Conservation (phyloP, 2,329 filamentous ascomycete species). For the Penicillium sp. region DNA sequence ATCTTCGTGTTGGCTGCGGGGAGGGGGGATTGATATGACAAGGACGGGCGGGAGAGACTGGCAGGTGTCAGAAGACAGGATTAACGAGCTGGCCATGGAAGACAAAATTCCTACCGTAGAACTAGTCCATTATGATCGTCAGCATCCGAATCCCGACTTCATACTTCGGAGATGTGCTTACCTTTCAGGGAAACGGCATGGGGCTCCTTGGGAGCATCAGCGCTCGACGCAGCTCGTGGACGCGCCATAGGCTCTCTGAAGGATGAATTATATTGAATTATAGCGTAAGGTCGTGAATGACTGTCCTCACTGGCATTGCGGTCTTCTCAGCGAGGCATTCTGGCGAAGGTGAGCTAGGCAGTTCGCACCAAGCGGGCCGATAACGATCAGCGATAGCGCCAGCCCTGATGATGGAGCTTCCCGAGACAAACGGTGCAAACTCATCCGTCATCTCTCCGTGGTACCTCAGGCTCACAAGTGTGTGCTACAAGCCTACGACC, state of each 20-base stretch:
- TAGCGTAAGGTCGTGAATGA: background rate
- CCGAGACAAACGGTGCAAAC: constrained; percentile 30
- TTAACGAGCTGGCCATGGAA: background rate
- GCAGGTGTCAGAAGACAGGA: constrained; percentile 15
- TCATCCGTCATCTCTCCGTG: background rate
- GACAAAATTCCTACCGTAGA: constrained; percentile 39
- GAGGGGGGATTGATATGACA: constrained; percentile 49
- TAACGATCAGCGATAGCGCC: constrained; percentile 18
- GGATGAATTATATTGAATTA: background rate
- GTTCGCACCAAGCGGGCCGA: constrained; percentile 11
- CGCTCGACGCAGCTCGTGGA: constrained; percentile 44
- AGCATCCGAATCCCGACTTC: constrained; percentile 10
- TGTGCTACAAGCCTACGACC: background rate
- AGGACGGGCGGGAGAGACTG: constrained; percentile 73
- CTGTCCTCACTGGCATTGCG: constrained; percentile 8
- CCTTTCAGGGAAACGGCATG: constrained; percentile 78
- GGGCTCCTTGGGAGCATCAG: constrained; percentile 65
- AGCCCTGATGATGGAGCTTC: constrained; percentile 15
- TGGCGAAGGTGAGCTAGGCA: constrained; percentile 9
- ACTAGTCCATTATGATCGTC: constrained; percentile 27
- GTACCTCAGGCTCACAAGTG: background rate
- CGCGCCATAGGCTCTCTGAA: constrained; percentile 41
- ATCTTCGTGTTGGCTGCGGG: constrained; percentile 52
- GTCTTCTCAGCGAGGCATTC: constrained; percentile 17
- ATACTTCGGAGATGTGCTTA: constrained; percentile 26